Evolutionary conservation across 345 rosid species (phyloP).

Genomic region (Murraya paniculata): DNA sequence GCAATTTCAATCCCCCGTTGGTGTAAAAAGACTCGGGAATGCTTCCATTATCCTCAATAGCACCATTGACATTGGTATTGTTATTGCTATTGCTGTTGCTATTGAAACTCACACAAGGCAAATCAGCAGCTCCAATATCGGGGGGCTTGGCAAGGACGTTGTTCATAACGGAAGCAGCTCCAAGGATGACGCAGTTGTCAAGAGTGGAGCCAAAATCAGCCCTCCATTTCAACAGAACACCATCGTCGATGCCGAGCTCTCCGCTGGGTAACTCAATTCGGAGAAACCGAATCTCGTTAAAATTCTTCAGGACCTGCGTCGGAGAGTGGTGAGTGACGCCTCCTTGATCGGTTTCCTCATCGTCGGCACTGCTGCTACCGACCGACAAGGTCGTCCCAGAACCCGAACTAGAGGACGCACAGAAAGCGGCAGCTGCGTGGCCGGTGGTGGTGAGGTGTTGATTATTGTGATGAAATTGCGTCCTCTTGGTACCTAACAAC

Average conservation of each 20-base stretch:
- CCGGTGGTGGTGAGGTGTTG: neutral
- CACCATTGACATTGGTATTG: neutral
- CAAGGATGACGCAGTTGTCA: conserved; percentile 84
- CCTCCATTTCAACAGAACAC: conserved; percentile 82
- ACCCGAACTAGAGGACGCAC: conserved; percentile 7
- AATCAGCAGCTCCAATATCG: conserved; percentile 28
- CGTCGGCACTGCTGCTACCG: conserved; percentile 37
- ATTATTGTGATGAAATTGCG: neutral
- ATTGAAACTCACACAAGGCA: conserved; percentile 15
- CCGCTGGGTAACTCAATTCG: conserved; percentile 88
- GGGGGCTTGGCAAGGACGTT: neutral
- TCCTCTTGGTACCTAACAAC: conserved; percentile 53
- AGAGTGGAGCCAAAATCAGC: conserved; percentile 96
- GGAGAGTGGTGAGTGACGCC: conserved; percentile 97
- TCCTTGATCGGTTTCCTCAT: conserved; percentile 65
- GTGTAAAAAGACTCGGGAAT: conserved; percentile 98
- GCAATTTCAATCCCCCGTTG: conserved; percentile 78
- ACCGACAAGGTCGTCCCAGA: conserved; percentile 28
- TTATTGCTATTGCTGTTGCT: neutral
- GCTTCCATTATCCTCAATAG: conserved; percentile 70
- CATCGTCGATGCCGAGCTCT: conserved; percentile 84
- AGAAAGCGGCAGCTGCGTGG: neutral
- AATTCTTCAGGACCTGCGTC: conserved; percentile 83
- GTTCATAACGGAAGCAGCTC: conserved; percentile 64
- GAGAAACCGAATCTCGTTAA: conserved; percentile 78